A percentile compares a stretch with the other conserved stretches of the same genome.
phyloP scores from a whole-genome alignment of 2,329 filamentous ascomycete genomes.

The Cercospora zeae-maydis region DNA sequence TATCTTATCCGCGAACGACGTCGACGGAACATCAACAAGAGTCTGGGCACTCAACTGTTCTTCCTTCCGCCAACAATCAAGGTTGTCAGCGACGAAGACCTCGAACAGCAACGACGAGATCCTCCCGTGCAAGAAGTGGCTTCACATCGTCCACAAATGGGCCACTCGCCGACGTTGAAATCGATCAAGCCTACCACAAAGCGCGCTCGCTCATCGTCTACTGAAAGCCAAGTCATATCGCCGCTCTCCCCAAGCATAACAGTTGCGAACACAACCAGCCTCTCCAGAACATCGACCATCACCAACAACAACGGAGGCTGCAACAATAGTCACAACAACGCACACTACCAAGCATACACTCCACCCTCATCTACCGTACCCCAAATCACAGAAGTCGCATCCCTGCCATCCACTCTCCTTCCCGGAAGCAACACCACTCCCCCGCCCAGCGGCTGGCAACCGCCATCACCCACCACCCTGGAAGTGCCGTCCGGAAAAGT shows the following conservation, averaged over 20 bases:
- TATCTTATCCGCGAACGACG: neutral
- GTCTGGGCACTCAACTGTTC: constrained; percentile 4
- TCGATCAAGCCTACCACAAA: constrained; percentile 5
- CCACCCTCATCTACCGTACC: neutral
- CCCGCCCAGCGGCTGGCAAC: constrained; percentile 3
- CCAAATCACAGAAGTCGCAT: neutral
- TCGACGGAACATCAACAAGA: neutral
- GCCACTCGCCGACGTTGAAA: constrained; percentile 5
- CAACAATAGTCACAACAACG: neutral
- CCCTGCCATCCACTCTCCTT: constrained; percentile 1
- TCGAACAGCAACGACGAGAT: constrained; percentile 3
- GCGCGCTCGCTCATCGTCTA: constrained; percentile 1
- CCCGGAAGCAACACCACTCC: constrained; percentile 1
- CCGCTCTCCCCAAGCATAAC: constrained; percentile 2
- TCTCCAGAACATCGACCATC: constrained; percentile 10
- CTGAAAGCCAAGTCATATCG: constrained; percentile 1
- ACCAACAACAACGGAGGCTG: constrained; percentile 8
- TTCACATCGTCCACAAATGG: constrained; percentile 2
- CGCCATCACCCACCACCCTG: neutral
- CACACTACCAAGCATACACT: constrained; percentile 2
- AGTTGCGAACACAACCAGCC: neutral
- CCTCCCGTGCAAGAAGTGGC: constrained; percentile 8
- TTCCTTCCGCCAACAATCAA: constrained; percentile 1
- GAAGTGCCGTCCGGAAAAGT: neutral
- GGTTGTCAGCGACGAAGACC: constrained; percentile 6